Base-by-base conservation (phyloP, 768 basidiomycete genomes). In the Agrocybe pediades region DNA sequence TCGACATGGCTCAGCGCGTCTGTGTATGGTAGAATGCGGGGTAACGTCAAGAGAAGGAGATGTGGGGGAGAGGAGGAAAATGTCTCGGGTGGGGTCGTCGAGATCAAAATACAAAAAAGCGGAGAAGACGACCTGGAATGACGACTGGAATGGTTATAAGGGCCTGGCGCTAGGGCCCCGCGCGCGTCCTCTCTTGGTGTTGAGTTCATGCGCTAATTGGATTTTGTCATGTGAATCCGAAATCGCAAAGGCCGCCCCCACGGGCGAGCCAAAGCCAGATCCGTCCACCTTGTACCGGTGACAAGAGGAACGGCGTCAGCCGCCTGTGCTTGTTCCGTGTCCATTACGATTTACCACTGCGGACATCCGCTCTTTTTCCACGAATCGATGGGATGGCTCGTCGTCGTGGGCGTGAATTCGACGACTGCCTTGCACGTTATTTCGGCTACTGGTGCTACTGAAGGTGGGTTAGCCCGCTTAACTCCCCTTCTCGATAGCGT, bases 1-100 rank as follows among this genome's bases (percentile, higher is more conserved):
- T 73, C 56, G 85, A 77, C 84, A 85, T 86, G 54, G 55, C 40
- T 51, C 41, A 51, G 57, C 40, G 42, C 21, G 47, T 46, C 29
- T 47, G 46, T 36, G 41, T 41, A n/a, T 27, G 43, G 33, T 24
- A 15, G 24, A 26, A 50, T 42, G 41, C 25, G 41, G 49, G 40
- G 49, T 26, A 16, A 41, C 16, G 40, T 50, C 39, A 19, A 42
- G 55, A n/a, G n/a, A n/a, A n/a, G 55, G 29, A 29, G 17, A 53
- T 39, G 49, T 53, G 44, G 26, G 41, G 33, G 30, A 33, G 43
- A 21, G 53, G 17, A 30, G 46, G 49, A 36, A 46, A 33, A n/a
- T n/a, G n/a, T n/a, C n/a, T n/a, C 24, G 44, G 30, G 19, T 36
- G 33, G 23, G 49, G 19, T 13, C 29, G 30, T 51, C 15, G 49